A percentile compares a stretch with the other conserved stretches of the same genome.
phyloP scores from a whole-genome alignment of 2,329 filamentous ascomycete species.

The Talaromyces piceae region DNA sequence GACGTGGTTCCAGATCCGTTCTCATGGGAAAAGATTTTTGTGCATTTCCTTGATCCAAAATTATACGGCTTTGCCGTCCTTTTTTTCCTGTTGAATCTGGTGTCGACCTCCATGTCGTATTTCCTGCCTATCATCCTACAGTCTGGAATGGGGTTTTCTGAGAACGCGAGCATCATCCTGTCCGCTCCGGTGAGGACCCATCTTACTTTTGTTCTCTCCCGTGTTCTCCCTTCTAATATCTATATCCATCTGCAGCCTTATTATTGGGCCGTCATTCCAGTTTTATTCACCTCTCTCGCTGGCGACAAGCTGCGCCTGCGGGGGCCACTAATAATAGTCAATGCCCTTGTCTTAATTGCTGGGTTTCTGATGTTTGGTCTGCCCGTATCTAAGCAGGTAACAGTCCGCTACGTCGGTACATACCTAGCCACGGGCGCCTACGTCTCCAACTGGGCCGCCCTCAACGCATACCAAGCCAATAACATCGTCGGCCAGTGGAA shows the following conservation, averaged over 20 bases:
- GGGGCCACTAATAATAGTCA: conserved; percentile 59
- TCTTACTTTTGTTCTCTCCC: not conserved
- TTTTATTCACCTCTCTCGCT: conserved; percentile 54
- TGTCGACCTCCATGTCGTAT: conserved; percentile 58
- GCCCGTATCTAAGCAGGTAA: conserved; percentile 43
- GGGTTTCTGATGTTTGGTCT: conserved; percentile 63
- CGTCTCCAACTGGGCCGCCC: conserved; percentile 61
- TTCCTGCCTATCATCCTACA: conserved; percentile 56
- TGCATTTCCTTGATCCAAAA: conserved; percentile 53
- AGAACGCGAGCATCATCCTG: conserved; percentile 51
- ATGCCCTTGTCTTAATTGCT: conserved; percentile 52
- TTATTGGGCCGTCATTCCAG: conserved; percentile 59
- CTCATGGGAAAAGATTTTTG: conserved; percentile 47
- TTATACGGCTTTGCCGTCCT: conserved; percentile 58
- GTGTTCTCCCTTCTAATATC: conserved; percentile 5
- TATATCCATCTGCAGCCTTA: conserved; percentile 41
- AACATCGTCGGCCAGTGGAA: conserved; percentile 61
- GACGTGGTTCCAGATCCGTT: conserved; percentile 54
- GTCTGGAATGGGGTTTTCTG: conserved; percentile 48
- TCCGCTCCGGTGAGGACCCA: conserved; percentile 45
- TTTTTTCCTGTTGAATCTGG: conserved; percentile 61
- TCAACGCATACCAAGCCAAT: conserved; percentile 57
- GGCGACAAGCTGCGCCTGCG: conserved; percentile 55
- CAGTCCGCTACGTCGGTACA: conserved; percentile 57
- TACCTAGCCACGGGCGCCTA: conserved; percentile 62